phyloP scores from a whole-genome alignment of 257 asterid species.

The Plectranthus barbatus region DNA sequence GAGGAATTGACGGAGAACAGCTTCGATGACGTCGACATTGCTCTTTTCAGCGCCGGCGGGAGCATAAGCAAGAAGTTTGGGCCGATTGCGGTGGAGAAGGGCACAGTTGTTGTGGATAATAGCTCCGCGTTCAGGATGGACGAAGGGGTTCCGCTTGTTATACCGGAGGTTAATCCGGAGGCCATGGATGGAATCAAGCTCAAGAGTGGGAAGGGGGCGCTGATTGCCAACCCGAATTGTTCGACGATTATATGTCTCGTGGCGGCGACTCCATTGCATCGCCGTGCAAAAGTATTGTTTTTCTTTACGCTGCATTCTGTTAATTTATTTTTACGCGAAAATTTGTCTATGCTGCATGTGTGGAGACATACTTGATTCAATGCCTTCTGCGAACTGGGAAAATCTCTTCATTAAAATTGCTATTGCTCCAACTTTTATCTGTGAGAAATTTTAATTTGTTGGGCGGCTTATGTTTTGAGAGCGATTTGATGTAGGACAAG shows the following conservation, averaged over 20 bases:
- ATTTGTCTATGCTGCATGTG: too few species aligned
- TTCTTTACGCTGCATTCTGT: background rate
- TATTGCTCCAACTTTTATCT: too few species aligned
- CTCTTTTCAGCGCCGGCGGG: conserved; percentile 89
- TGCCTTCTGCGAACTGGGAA: too few species aligned
- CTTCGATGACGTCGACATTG: conserved; percentile 71
- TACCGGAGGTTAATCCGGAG: conserved; percentile 93
- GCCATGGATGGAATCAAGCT: conserved; percentile 76
- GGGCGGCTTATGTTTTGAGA: too few species aligned
- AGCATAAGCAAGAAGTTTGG: conserved; percentile 83
- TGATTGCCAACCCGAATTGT: conserved; percentile 91
- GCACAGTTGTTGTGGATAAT: conserved; percentile 83
- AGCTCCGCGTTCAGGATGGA: conserved; percentile 97
- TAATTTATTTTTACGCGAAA: too few species aligned
- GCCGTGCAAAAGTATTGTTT: conserved; percentile 56
- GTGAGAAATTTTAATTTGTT: too few species aligned
- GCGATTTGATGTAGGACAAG: too few species aligned
- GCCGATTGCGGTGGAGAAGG: conserved; percentile 68
- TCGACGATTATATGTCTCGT: conserved; percentile 85
- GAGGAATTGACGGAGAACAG: conserved; percentile 60
- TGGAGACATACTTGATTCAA: too few species aligned
- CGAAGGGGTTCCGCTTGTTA: conserved; percentile 75
- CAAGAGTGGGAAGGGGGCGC: conserved; percentile 60
- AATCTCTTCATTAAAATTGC: too few species aligned
- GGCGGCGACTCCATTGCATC: conserved; percentile 96